phyloP scores from a whole-genome alignment of 1,284 basidiomycete species.

The Exobasidium rhododendri region DNA sequence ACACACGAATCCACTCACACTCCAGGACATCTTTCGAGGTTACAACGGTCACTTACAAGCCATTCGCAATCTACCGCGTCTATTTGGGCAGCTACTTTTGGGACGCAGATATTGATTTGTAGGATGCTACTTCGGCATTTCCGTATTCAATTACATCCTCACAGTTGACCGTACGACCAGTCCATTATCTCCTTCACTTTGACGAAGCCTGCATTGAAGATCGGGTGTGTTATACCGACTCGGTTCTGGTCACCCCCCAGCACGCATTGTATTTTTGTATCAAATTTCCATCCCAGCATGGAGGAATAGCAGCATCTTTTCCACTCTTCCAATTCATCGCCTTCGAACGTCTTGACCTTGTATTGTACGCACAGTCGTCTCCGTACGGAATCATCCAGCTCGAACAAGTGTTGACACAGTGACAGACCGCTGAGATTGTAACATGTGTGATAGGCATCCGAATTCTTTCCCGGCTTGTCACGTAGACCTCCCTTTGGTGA shows the following conservation, averaged over 20 bases:
- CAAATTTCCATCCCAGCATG: slow-evolving; percentile 30
- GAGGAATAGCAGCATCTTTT: slow-evolving; percentile 26
- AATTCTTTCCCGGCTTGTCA: slow-evolving; percentile 89
- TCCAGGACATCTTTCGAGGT: slow-evolving; percentile 32
- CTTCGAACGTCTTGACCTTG: not conserved
- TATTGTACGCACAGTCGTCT: slow-evolving; percentile 7
- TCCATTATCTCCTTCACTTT: slow-evolving; percentile 38
- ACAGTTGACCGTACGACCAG: slow-evolving; percentile 33
- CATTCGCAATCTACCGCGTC: not conserved
- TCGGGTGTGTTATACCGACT: slow-evolving; percentile 32
- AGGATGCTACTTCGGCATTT: not conserved
- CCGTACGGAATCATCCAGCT: slow-evolving; percentile 16
- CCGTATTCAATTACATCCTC: not conserved
- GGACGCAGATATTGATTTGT: not conserved
- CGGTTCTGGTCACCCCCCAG: slow-evolving; percentile 17
- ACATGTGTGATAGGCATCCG: slow-evolving; percentile 54
- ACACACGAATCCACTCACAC: slow-evolving; percentile 12
- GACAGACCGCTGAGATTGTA: slow-evolving; percentile 52
- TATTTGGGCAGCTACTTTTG: not conserved
- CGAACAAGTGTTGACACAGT: slow-evolving; percentile 35
- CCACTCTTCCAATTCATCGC: slow-evolving; percentile 20
- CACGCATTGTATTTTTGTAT: slow-evolving; percentile 20
- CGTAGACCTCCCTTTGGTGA: slow-evolving; percentile 72
- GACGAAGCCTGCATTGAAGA: slow-evolving; percentile 42
- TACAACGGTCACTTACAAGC: slow-evolving; percentile 28